Evolutionary conservation across 2,329 filamentous ascomycete genomes (phyloP), one percentile per base, ranked within the genome.

Genomic region (Rhynchosporium agropyri): DNA sequence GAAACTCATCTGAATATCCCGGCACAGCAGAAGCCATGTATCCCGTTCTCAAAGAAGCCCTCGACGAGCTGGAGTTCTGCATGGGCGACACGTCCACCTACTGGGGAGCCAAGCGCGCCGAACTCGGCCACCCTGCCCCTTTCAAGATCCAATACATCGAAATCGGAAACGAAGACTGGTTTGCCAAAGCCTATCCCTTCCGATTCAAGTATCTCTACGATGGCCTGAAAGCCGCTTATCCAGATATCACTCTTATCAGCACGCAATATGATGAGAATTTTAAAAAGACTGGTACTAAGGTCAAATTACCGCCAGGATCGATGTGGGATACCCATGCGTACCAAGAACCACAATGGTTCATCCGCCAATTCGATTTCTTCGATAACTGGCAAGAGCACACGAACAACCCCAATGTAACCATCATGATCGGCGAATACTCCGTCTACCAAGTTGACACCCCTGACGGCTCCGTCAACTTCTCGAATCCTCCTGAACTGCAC

Each of bases 21-120:
- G 36, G 53, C 8, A 63, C 67, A 0, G 58, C 48, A 8, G 65
- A 61, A 36, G 67, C 67, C 5, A 62, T 68, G 63, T 68, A 68
- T 26, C 84, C 67, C 1, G 40, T 63, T 71, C 83, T 45, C 71
- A 82, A 82, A 15, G 77, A 79, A 63, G 80, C 79, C 2, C 70
- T 83, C 38, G 75, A 83, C 65, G 79, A 83, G 66, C 74, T 84
- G 31, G 80, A 84, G 65, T 83, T 83, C 69, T 72, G 82, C 28
- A 76, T 78, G 53, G 81, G 81, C 0, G 74, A 77, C 54, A 66
- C 74, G 0, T 73, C 75, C 26, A 81, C 79, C 1, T 63, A 63
- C 2, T 81, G 77, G 68, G 81, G 81, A 13, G 77, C 77, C 9
- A 71, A 77, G 12, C 78, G 82, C 12, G 79, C 79, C 5, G 74